Conservation (phyloP, 108 stramenopile genomes). For the Cyclostephanos invisitatus region DNA sequence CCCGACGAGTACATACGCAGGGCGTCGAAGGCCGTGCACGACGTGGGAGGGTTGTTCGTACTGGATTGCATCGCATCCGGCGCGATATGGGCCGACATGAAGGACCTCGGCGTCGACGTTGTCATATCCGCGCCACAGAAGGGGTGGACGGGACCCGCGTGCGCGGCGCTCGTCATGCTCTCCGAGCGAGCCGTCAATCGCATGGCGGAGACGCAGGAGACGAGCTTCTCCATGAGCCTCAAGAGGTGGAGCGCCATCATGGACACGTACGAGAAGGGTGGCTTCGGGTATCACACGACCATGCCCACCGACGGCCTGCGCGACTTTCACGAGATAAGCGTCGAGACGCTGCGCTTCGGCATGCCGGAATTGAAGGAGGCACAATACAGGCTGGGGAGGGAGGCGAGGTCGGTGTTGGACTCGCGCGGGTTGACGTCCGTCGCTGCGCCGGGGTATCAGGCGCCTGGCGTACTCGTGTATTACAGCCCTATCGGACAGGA, state of each 20-base stretch:
- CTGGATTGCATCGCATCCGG: constrained; percentile 93
- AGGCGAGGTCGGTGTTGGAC: constrained; percentile 70
- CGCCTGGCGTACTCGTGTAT: constrained; percentile 90
- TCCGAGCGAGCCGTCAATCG: constrained; percentile 68
- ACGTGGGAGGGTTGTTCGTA: constrained; percentile 89
- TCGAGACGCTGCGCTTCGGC: constrained; percentile 84
- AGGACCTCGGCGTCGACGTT: constrained; percentile 87
- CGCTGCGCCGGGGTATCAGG: constrained; percentile 86
- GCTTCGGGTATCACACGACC: constrained; percentile 92
- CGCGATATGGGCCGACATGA: constrained; percentile 93
- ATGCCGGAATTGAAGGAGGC: constrained; percentile 77
- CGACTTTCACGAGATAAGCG: constrained; percentile 87
- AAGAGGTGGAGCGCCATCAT: constrained; percentile 87
- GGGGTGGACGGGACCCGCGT: constrained; percentile 93
- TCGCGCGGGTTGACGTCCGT: constrained; percentile 76
- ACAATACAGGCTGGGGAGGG: constrained; percentile 69
- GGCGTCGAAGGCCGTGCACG: constrained; percentile 77
- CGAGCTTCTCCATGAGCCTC: constrained; percentile 86
- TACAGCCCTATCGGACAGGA: constrained; percentile 77
- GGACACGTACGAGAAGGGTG: constrained; percentile 85
- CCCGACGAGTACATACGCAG: constrained; percentile 89
- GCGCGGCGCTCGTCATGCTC: constrained; percentile 84
- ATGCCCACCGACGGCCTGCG: constrained; percentile 92
- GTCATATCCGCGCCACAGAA: constrained; percentile 93
- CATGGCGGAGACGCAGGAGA: constrained; percentile 65